Base-by-base conservation (phyloP, 257 asterid genomes). In the Ajuga chamaepitys region DNA sequence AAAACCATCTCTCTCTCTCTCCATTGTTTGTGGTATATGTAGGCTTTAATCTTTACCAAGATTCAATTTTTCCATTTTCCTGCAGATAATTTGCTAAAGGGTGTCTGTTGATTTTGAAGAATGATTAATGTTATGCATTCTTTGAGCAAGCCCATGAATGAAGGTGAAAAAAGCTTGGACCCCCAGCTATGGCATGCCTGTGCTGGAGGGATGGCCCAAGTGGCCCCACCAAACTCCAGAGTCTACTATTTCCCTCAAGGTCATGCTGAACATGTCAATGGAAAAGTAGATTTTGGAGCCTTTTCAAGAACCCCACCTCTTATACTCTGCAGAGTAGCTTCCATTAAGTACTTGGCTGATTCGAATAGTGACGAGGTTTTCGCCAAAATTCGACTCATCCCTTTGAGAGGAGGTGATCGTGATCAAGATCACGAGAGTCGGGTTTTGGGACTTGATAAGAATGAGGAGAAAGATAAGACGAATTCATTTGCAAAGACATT, bases 171-270 rank as follows among this genome's bases (percentile, higher is more conserved):
- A 58, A 38, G 77, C 68, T 75, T 87, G 85, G 91, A 89, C 62
- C 75, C 91, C 1, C 87, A 87, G 76, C 61, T 89, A 69, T 87
- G 97, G 97, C 95, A 87, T 74, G 97, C 97, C 37, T 89, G 95
- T 60, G 97, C 97, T 2, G 95, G 94, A 25, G 95, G 97, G 7
- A 83, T 89, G 95, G 95, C 86, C 30, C 94, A 83, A 73, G 67
- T 86, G 60, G 85, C 95, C 6, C 76, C 81, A 3, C 54, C 75
- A 21, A 82, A 83, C 64, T 77, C 89, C 1, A 80, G 71, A 57
- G 91, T 85, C 9, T 83, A 79, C 28, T 89, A 89, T 60, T 89
- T 89, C 50, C 90, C 95, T 48, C 97, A 89, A 58, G 94, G 95
- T 1, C 97, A 89, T 61, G 78, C 85, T 37, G 95, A 89, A 63